Conservation (phyloP, 164 flowering plant genomes). For the Houttuynia cordata region DNA sequence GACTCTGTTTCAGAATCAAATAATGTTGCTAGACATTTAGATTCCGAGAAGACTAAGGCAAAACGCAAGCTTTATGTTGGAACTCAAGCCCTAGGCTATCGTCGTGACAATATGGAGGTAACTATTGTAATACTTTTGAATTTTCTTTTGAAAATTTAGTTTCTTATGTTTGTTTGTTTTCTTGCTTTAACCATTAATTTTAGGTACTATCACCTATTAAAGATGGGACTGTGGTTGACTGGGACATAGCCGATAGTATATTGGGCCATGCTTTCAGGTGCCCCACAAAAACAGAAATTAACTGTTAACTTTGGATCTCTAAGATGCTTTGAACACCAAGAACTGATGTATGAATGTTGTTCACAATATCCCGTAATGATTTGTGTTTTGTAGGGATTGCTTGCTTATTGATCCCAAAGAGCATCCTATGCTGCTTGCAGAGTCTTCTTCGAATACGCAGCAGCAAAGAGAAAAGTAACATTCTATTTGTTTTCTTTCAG, state of each 20-base stretch:
- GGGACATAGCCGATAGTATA: conserved; percentile 93
- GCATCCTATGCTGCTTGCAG: conserved; percentile 98
- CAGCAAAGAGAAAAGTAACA: conserved; percentile 90
- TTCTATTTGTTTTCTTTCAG: conserved; percentile 6
- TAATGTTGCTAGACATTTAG: conserved; percentile 27
- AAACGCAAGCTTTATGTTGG: conserved; percentile 86
- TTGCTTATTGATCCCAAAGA: conserved; percentile 83
- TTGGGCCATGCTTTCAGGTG: conserved; percentile 98
- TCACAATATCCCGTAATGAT: too few species aligned
- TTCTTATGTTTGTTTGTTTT: background rate
- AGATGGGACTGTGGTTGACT: conserved; percentile 79
- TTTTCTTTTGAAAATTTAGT: background rate
- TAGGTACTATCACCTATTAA: conserved; percentile 82
- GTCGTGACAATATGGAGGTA: conserved; percentile 98
- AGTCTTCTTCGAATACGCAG: conserved; percentile 73
- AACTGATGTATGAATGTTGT: background rate
- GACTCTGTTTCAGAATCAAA: conserved; percentile 47
- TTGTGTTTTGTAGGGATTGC: conserved; percentile 48
- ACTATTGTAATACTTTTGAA: background rate
- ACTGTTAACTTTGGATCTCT: background rate
- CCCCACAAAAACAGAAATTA: background rate
- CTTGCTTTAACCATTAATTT: background rate
- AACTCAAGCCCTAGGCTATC: conserved; percentile 71
- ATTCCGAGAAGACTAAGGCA: conserved; percentile 56
- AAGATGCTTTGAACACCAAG: background rate